Percentiles rank a stretch among this genome's conserved stretches.
Evolutionary conservation across 1,139 yeast species (phyloP).

Genomic region (Candida sp.): DNA sequence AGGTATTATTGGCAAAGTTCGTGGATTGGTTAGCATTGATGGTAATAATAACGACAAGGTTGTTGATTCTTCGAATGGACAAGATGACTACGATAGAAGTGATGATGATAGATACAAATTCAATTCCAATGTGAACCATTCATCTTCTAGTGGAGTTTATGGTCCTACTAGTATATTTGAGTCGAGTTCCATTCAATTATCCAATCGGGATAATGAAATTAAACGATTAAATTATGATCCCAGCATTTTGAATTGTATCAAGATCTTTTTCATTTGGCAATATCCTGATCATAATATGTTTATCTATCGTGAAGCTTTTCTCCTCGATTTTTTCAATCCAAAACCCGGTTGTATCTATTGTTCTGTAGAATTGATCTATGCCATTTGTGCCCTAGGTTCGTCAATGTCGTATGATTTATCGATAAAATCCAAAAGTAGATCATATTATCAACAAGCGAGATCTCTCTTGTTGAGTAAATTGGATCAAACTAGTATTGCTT

Average conservation of each 20-base stretch:
- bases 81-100: background rate
- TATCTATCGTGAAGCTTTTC: conserved; percentile 58
- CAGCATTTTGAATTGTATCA: conserved; percentile 44
- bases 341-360: conserved; percentile 43
- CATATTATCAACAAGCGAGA: conserved; percentile 44
- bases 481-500: conserved; percentile 12
- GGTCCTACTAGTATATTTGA: conserved; percentile 3
- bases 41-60: background rate
- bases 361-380: conserved; percentile 44
- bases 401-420: conserved; percentile 40
- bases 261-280: conserved; percentile 56
- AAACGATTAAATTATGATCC: conserved; percentile 26
- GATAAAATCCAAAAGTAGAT: conserved; percentile 28
- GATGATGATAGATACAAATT: background rate
- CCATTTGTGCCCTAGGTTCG: conserved; percentile 54
- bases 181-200: conserved; percentile 2
- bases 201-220: conserved; percentile 1
- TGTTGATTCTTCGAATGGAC: background rate
- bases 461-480: conserved; percentile 32
- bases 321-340: conserved; percentile 51
- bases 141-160: conserved; percentile 1
- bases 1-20: background rate
- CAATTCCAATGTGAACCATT: background rate
- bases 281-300: conserved; percentile 60
- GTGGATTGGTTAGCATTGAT: background rate